A percentile compares a stretch with the other conserved stretches of the same genome.
Conservation (phyloP, 2,329 filamentous ascomycete species). For the Claviceps quebecensis region DNA sequence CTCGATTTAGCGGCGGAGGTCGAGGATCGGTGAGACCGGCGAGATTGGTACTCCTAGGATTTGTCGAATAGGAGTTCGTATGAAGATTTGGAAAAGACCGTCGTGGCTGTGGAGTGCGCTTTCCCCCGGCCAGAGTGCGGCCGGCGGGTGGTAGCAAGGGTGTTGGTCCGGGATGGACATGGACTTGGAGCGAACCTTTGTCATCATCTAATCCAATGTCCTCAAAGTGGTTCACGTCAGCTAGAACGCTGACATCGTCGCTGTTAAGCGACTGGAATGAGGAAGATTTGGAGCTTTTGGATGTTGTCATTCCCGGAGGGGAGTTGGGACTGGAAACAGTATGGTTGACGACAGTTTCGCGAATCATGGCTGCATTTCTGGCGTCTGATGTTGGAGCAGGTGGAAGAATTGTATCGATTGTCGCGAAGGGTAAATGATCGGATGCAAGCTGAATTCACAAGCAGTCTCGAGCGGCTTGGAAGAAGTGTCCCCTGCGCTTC, state of each 20-base stretch:
- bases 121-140: slow-evolving; percentile 18
- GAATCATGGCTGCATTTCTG: slow-evolving; percentile 23
- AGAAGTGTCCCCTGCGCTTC: not conserved
- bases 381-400: not conserved
- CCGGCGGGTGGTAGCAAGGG: slow-evolving; percentile 9
- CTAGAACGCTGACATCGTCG: slow-evolving; percentile 55
- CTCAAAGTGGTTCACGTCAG: slow-evolving; percentile 75
- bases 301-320: slow-evolving; percentile 53
- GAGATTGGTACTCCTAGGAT: slow-evolving; percentile 37
- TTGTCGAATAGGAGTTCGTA: slow-evolving; percentile 29
- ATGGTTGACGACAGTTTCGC: slow-evolving; percentile 15
- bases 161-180: slow-evolving; percentile 20
- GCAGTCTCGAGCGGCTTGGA: not conserved
- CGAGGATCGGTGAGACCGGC: slow-evolving; percentile 23
- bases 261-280: slow-evolving; percentile 71
- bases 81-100: slow-evolving; percentile 32
- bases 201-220: slow-evolving; percentile 75
- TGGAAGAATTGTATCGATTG: not conserved
- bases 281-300: slow-evolving; percentile 83
- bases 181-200: slow-evolving; percentile 34
- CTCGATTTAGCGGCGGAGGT: slow-evolving; percentile 14
- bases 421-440: not conserved
- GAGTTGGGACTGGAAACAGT: slow-evolving; percentile 21
- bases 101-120: slow-evolving; percentile 18
- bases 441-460: not conserved